Evolutionary conservation across 2,329 filamentous ascomycete species (phyloP), one percentile per base, ranked within the genome.

Genomic region (Xylariaceae sp.): DNA sequence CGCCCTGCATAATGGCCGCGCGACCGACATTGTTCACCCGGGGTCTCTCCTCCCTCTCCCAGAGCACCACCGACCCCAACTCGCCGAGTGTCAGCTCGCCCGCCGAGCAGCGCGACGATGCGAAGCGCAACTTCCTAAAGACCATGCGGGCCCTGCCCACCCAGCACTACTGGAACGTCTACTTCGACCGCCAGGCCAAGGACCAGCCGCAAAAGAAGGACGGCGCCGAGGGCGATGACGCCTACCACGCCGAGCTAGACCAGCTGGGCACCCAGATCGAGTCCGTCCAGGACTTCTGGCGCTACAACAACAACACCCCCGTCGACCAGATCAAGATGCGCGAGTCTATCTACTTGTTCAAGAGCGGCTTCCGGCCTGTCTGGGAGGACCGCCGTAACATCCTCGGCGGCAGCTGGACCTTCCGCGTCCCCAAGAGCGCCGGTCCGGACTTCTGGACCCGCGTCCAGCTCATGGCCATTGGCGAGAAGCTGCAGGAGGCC

Each of bases 361-460:
- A 89, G 64, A 73, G 79, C 48, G 85, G 85, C 28, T 87, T 88
- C 64, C 78, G 77, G 49, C 86, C 86, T 42, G 71, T 89, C 52
- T 89, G 85, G 85, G 86, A 89, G 67, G 91, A 97, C 62, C 79
- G 87, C 31, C 82, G 93, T 56, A 96, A 96, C 66, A 73, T 85
- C 45, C 76, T 82, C 47, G 91, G 91, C 39, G 91, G 91, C 37
- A 85, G 86, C 62, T 96, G 89, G 89, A 94, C 89, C 17, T 95
- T 97, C 66, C 83, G 90, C 38, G 84, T 96, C 34, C 82, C 84
- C 49, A 95, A 95, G 71, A 74, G 73, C 47, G 75, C 78, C 29
- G 80, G 79, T 4, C 78, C 81, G 3, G 84, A 84, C 55, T 85
- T 87, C 60, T 96, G 85, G 88, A 89, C 83, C 54, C 81, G 83